phyloP scores from a whole-genome alignment of 345 rosid genomes.

The Eucalyptus dawsonii region DNA sequence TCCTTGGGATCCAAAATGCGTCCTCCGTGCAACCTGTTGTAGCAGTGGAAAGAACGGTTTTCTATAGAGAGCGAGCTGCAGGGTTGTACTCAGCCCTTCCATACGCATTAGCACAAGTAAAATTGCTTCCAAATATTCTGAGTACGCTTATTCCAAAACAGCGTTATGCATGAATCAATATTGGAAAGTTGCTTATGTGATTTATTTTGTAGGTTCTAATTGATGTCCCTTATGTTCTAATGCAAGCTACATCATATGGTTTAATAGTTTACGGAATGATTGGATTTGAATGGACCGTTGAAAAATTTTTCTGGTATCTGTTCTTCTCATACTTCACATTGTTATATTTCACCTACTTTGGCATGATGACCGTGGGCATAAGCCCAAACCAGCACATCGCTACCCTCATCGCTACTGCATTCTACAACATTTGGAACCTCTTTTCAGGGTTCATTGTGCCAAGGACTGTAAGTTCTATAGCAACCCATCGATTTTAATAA shows the following conservation, averaged over 20 bases:
- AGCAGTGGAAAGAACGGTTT: constrained; percentile 28
- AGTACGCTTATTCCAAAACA: neutral
- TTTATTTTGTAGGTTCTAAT: too few species aligned
- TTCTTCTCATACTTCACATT: constrained; percentile 35
- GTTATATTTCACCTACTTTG: constrained; percentile 33
- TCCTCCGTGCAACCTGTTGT: constrained; percentile 23
- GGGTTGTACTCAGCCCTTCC: constrained; percentile 46
- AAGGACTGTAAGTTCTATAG: constrained; percentile 7
- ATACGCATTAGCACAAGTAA: constrained; percentile 37
- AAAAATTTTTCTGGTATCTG: constrained; percentile 30
- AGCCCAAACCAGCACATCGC: constrained; percentile 29
- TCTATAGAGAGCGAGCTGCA: constrained; percentile 34
- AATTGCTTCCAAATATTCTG: neutral
- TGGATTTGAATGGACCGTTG: constrained; percentile 24
- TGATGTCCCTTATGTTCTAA: constrained; percentile 22
- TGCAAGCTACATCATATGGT: constrained; percentile 3
- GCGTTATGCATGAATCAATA: too few species aligned
- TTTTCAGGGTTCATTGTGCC: constrained; percentile 29
- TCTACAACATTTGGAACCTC: constrained; percentile 20
- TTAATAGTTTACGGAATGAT: constrained; percentile 6
- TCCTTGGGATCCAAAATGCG: constrained; percentile 18
- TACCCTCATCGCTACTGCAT: constrained; percentile 10
- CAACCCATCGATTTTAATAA: neutral
- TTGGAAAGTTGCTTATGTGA: neutral
- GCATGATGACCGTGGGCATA: constrained; percentile 31